Evolutionary conservation across 352 stramenopile species (phyloP).

Genomic region (Pythium diclinum): DNA sequence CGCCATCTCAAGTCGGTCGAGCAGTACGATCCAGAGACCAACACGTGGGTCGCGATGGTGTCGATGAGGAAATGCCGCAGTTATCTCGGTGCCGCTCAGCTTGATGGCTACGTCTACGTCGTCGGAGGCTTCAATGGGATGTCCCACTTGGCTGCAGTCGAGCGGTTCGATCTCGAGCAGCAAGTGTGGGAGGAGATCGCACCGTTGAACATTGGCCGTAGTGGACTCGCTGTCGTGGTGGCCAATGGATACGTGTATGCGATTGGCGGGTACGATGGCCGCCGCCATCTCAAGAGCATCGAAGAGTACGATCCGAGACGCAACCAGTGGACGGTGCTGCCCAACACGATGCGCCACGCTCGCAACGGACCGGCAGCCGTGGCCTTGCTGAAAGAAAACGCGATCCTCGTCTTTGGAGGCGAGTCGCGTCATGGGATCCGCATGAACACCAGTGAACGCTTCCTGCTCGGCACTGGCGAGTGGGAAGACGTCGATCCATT

Average conservation of each 20-base stretch:
- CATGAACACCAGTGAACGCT: slow-evolving; percentile 58
- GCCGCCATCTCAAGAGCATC: slow-evolving; percentile 60
- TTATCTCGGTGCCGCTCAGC: slow-evolving; percentile 52
- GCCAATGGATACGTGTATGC: slow-evolving; percentile 51
- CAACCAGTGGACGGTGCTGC: slow-evolving; percentile 44
- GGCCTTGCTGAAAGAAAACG: slow-evolving; percentile 39
- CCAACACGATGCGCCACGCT: slow-evolving; percentile 47
- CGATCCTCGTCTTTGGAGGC: slow-evolving; percentile 62
- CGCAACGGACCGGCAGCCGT: slow-evolving; percentile 64
- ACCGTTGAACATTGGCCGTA: slow-evolving; percentile 47
- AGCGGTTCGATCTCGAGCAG: slow-evolving; percentile 47
- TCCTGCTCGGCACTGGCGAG: slow-evolving; percentile 36
- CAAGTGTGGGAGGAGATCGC: slow-evolving; percentile 54
- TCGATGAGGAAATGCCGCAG: slow-evolving; percentile 56
- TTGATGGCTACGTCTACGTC: slow-evolving; percentile 54
- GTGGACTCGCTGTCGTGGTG: slow-evolving; percentile 51
- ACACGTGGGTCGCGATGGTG: slow-evolving; percentile 49
- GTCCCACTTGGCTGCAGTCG: slow-evolving; percentile 50
- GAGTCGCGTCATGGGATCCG: slow-evolving; percentile 62
- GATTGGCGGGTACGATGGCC: slow-evolving; percentile 69
- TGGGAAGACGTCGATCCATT: slow-evolving; percentile 61
- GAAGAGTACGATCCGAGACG: slow-evolving; percentile 52
- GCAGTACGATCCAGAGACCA: slow-evolving; percentile 46
- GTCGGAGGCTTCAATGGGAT: slow-evolving; percentile 73
- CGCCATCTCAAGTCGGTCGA: slow-evolving; percentile 60